These are phyloP conservation scores for Gossypium ekmanianum DNA, from an alignment of 345 rosid genomes.

Conservation along the genomic window DNA sequence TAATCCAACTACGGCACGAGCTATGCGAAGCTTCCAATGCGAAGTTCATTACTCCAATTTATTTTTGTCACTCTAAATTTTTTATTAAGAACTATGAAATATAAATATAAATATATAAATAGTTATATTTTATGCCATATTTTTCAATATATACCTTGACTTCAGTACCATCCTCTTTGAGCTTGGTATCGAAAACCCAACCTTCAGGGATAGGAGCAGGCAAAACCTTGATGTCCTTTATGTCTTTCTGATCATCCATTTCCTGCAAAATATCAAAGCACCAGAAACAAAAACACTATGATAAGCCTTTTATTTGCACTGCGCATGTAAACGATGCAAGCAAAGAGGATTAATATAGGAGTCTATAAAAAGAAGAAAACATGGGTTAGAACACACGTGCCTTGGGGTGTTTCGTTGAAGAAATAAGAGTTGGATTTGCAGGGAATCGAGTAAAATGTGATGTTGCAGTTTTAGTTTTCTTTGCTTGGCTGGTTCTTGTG, in stretches of 20 bases:
- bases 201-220: background rate
- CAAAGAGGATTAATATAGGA: background rate
- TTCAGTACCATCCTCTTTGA: background rate
- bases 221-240: background rate
- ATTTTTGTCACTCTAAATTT: no score
- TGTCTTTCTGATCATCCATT: background rate
- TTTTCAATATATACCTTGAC: background rate
- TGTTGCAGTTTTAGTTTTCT: background rate
- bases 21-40: no score
- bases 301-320: background rate
- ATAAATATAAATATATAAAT: no score
- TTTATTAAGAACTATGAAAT: no score
- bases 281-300: background rate
- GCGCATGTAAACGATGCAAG: background rate
- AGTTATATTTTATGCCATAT: no score
- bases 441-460: conserved; percentile 4
- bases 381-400: no score
- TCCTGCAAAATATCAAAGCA: background rate
- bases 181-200: background rate
- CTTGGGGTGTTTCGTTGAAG: background rate
- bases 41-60: no score
- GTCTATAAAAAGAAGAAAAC: no score
- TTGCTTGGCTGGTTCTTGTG: background rate
- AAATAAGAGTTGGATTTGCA: background rate
- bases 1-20: background rate